These are phyloP conservation scores for Phellopilus nigrolimitatus DNA, from an alignment of 1,284 basidiomycete species.

Conservation along the genomic window DNA sequence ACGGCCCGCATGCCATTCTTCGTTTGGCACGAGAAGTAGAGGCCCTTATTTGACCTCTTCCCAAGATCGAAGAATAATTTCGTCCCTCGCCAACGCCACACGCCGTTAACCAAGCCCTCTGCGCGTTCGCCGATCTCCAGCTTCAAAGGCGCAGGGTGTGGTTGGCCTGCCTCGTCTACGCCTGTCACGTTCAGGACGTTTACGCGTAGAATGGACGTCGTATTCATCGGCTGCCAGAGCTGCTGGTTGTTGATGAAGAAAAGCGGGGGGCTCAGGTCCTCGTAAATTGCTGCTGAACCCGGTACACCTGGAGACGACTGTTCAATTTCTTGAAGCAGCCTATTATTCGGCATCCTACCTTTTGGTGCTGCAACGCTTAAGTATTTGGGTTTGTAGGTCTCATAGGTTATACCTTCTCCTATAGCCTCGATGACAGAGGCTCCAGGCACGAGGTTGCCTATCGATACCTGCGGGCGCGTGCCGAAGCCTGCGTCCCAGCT, in stretches of 20 bases:
- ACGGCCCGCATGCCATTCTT: constrained; percentile 37
- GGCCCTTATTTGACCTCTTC: constrained; percentile 37
- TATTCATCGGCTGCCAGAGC: constrained; percentile 52
- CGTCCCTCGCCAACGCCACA: constrained; percentile 54
- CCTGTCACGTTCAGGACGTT: constrained; percentile 49
- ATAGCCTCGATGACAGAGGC: constrained; percentile 44
- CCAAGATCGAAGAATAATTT: constrained; percentile 50
- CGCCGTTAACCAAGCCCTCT: constrained; percentile 40
- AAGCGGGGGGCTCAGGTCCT: constrained; percentile 34
- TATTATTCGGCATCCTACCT: background rate
- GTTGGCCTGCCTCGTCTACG: constrained; percentile 24
- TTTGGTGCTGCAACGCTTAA: constrained; percentile 30
- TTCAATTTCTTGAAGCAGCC: background rate
- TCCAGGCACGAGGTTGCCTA: constrained; percentile 47
- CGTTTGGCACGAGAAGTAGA: constrained; percentile 47
- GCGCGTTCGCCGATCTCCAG: constrained; percentile 38
- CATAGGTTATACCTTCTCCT: constrained; percentile 26
- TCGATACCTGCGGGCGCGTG: constrained; percentile 36
- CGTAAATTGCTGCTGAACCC: constrained; percentile 31
- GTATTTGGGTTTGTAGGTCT: constrained; percentile 31
- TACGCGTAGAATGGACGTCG: constrained; percentile 48
- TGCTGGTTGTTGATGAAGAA: constrained; percentile 52
- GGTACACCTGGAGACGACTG: constrained; percentile 27
- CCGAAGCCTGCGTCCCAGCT: constrained; percentile 35
- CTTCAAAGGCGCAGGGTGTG: constrained; percentile 40